Percentiles rank a stretch among this genome's conserved stretches.
Evolutionary conservation across 257 asterid species (phyloP).

Genomic region (Fraxinus quadrangulata): DNA sequence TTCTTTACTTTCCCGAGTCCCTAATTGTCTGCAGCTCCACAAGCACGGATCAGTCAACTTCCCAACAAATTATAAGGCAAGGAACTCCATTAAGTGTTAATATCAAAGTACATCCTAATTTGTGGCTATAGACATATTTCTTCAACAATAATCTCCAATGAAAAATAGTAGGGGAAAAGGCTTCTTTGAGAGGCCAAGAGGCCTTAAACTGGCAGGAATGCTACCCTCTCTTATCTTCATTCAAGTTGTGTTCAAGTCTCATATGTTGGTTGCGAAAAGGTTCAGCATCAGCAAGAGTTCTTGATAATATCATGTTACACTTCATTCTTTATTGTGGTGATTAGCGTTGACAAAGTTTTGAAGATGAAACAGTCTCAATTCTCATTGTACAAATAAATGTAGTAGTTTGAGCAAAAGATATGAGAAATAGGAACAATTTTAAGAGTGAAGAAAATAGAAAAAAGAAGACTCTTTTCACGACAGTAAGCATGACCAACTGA

Average conservation of each 20-base stretch:
- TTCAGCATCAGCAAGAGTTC: neutral
- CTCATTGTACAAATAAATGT: slow-evolving; percentile 13
- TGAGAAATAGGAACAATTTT: slow-evolving; percentile 8
- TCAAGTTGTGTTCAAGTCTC: slow-evolving; percentile 4
- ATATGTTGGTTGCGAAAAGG: neutral
- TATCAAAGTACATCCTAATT: neutral
- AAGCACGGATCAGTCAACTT: slow-evolving; percentile 36
- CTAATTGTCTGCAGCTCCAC: slow-evolving; percentile 73
- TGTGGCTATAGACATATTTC: neutral
- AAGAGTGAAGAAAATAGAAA: neutral
- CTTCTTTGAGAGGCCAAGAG: slow-evolving; percentile 1
- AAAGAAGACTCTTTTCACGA: neutral
- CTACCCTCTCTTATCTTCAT: neutral
- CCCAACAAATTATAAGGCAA: slow-evolving; percentile 19
- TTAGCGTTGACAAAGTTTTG: slow-evolving; percentile 15
- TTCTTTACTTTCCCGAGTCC: slow-evolving; percentile 97
- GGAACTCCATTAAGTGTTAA: slow-evolving; percentile 18
- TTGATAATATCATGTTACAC: slow-evolving; percentile 13
- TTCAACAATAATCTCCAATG: neutral
- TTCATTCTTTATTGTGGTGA: slow-evolving; percentile 12
- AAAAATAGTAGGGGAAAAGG: neutral
- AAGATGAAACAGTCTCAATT: slow-evolving; percentile 17
- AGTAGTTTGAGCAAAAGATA: slow-evolving; percentile 19
- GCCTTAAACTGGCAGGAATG: neutral
- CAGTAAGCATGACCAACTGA: slow-evolving; percentile 17